A percentile compares a stretch with the other conserved stretches of the same genome.
Evolutionary conservation across 129 eudicot species (phyloP).

Genomic region (Scalesia atractyloides): DNA sequence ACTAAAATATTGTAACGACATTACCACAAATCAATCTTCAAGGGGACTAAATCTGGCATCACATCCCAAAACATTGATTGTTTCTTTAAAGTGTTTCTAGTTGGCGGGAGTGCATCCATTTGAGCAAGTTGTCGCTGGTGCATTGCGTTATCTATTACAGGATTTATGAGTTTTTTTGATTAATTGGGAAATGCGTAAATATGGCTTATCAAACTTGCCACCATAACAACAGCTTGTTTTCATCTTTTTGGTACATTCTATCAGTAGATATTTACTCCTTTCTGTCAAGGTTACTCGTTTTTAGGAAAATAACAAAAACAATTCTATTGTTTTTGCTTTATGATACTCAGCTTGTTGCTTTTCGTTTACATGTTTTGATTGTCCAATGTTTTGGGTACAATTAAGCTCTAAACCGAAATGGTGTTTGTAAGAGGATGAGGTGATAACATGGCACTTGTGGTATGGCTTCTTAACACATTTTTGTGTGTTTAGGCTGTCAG

Average conservation of each 20-base stretch:
- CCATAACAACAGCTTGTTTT: background rate
- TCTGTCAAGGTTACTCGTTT: background rate
- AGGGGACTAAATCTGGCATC: background rate
- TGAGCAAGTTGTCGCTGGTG: constrained; percentile 4
- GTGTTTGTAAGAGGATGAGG: no score
- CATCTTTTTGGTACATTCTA: constrained; percentile 12
- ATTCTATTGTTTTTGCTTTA: no score
- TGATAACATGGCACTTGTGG: no score
- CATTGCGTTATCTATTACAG: background rate
- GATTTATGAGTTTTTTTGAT: background rate
- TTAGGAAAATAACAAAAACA: background rate
- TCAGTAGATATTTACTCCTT: constrained; percentile 1
- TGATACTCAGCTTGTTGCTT: no score
- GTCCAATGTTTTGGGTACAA: no score
- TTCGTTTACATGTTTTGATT: no score
- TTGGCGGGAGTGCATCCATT: background rate
- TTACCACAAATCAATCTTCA: background rate
- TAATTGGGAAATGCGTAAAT: background rate
- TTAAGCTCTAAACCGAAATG: no score
- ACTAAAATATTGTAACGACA: no score
- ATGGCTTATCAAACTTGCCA: constrained; percentile 16
- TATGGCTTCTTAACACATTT: no score
- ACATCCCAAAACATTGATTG: background rate
- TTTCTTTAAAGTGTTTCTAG: background rate
- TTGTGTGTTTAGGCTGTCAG: no score